A percentile compares a stretch with the other conserved stretches of the same genome.
Conservation (phyloP, 2,329 filamentous ascomycete species). For the Blumeria graminis region DNA sequence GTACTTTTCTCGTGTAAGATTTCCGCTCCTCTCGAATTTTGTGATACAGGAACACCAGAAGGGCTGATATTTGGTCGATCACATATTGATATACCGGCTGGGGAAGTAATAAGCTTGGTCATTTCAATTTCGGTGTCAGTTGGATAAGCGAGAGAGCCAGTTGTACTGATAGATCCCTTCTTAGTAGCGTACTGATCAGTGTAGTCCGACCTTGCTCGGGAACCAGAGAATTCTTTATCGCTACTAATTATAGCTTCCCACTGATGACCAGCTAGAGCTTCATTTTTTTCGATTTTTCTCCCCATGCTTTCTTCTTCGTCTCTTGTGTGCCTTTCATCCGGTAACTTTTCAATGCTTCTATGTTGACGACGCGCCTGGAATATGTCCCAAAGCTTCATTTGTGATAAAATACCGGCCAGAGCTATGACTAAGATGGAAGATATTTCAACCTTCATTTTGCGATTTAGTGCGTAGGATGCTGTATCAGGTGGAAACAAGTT, state of each 20-base stretch:
- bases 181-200: constrained; percentile 24
- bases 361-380: constrained; percentile 37
- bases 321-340: constrained; percentile 28
- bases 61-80: no score
- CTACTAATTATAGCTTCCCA: constrained; percentile 60
- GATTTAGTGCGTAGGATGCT: constrained; percentile 62
- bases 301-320: constrained; percentile 47
- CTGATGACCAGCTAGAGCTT: constrained; percentile 32
- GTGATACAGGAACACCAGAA: no score
- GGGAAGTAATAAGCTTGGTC: constrained; percentile 6
- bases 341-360: constrained; percentile 25
- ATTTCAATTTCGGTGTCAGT: constrained; percentile 28
- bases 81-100: no score
- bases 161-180: constrained; percentile 10
- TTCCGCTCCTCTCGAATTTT: no score
- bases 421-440: constrained; percentile 54
- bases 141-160: constrained; percentile 15
- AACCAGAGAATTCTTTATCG: no score
- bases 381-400: constrained; percentile 67
- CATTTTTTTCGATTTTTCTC: constrained; percentile 36
- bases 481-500: constrained; percentile 57
- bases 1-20: no score
- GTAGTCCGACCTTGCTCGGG: constrained; percentile 8
- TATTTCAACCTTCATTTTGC: constrained; percentile 65
- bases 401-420: constrained; percentile 55